Conservation (phyloP, 2,329 filamentous ascomycete species). For the Myrmaecium sp. region DNA sequence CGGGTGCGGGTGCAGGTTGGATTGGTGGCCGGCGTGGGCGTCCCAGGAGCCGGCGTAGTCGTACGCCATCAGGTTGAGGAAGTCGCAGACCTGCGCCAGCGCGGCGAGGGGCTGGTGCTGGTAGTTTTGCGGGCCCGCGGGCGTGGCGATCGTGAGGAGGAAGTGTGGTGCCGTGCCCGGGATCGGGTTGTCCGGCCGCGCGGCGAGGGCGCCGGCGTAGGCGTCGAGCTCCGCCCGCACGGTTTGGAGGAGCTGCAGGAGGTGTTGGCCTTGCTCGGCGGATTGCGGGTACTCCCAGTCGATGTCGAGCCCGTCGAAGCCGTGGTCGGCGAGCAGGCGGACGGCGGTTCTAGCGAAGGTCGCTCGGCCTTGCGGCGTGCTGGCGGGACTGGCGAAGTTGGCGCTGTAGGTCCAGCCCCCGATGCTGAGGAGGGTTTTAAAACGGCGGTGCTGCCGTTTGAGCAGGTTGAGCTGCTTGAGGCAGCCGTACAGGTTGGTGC, state of each 20-base stretch:
- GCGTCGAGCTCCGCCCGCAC: conserved; percentile 21
- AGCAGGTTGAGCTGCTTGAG: conserved; percentile 60
- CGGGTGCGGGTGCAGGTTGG: conserved; percentile 52
- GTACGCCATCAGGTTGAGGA: conserved; percentile 35
- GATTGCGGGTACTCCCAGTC: conserved; percentile 32
- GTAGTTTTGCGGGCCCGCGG: conserved; percentile 26
- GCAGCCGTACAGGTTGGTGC: conserved; percentile 59
- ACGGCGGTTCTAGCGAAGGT: conserved; percentile 58
- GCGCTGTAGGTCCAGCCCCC: conserved; percentile 66
- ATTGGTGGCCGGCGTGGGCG: conserved; percentile 51
- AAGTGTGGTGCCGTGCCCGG: conserved; percentile 19
- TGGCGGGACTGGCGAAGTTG: conserved; percentile 58
- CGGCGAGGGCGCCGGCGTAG: conserved; percentile 20
- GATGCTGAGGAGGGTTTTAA: conserved; percentile 70
- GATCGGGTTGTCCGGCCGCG: conserved; percentile 4
- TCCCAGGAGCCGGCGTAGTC: conserved; percentile 66
- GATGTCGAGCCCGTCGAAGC: conserved; percentile 41
- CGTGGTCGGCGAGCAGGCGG: conserved; percentile 59
- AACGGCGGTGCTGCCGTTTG: conserved; percentile 58
- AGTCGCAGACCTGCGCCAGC: conserved; percentile 27
- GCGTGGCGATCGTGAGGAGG: conserved; percentile 27
- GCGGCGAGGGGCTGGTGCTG: conserved; percentile 22
- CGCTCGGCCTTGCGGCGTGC: conserved; percentile 42
- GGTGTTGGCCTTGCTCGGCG: conserved; percentile 21
- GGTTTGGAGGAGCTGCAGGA: conserved; percentile 22